Evolutionary conservation across 768 basidiomycete genomes (phyloP), one percentile per base, ranked within the genome.

Genomic region (Pisolithus marmoratus): DNA sequence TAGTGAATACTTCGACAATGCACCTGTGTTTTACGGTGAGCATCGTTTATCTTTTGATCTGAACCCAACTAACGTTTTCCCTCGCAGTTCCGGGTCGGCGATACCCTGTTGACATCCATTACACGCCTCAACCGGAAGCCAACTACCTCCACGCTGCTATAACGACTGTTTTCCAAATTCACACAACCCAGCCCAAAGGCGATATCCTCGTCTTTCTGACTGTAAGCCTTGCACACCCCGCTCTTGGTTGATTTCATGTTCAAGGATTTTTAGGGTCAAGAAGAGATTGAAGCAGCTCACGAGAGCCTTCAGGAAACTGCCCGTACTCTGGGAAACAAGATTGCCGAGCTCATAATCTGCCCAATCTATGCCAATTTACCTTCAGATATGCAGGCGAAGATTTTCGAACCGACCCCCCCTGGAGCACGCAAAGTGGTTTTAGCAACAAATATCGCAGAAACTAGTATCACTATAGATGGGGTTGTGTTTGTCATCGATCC

Each of bases 401-500:
- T 99, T 51, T 99, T 99, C 69, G 96, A 99, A 68, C 95, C 96
- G 1, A 99, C 96, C 5, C 96, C 95, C 1, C 88, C 90, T 49
- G 94, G 94, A 19, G 91, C 96, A 24, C 79, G 96, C 52, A 99
- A 99, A 72, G 94, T 99, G 44, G 96, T 99, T 19, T 76, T 99
- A 26, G 96, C 96, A 3, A 99, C 96, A 20, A 99, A 99, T 64
- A 98, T 99, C 57, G 96, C 96, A n/a, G 96, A 99, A 70, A 99
- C 96, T 4, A 94, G 92, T 6, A 99, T 99, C 66, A 99, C 96
- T 8, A 99, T 99, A 59, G 96, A 98, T 50, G 96, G 96, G 26
- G 96, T 99, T 6, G 95, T 98, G 2, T 99, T 96, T 67, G 96
- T 99, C 38, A 98, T 99, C 58, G 96, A 99, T 66, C 96, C 96